Evolutionary conservation across 2,329 filamentous ascomycete genomes (phyloP), one percentile per base, ranked within the genome.

Genomic region (Xylariaceae sp.): DNA sequence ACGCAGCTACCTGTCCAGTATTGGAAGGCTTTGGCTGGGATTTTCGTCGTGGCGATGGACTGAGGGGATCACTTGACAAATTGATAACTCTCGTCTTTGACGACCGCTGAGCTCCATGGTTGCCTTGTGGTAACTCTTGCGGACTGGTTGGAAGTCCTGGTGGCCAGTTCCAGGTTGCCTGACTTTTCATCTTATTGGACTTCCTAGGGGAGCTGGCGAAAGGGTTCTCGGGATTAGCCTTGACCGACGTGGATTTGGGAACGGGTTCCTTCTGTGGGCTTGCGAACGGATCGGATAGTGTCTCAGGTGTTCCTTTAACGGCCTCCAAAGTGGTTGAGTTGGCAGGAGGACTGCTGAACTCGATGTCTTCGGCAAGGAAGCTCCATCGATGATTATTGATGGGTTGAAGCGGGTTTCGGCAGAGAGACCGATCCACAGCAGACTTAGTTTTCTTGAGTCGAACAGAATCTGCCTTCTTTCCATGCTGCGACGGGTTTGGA

Each of bases 331-430:
- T 18, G 15, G 26, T 10, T 9, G 46, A n/a, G 16, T 43, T 37
- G 26, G 45, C 39, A 4, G 67, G 66, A 11, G 66, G 64, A 47
- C 66, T 69, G 29, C 62, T 69, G 37, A 66, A 50, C 44, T 68
- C 62, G 13, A 69, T 70, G 3, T 64, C 65, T 26, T 70, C 68
- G 18, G 55, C 44, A 18, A 59, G 16, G 4, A 65, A 62, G 13
- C 53, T 61, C 57, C 64, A 63, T 55, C 60, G 52, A 32, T 64
- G 65, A 36, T 49, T 26, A 8, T 29, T 43, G 15, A 40, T 9
- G 18, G 63, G 41, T n/a, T 55, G 60, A 26, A 50, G 45, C 11
- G 53, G 40, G 11, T 36, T 23, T 13, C 23, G 50, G 18, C 24
- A 36, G n/a, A 48, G 51, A 2, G 58, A 52, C 20, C 24, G n/a